Evolutionary conservation across 2,329 filamentous ascomycete genomes (phyloP), one percentile per base, ranked within the genome.

Genomic region (Claviceps cyperi): DNA sequence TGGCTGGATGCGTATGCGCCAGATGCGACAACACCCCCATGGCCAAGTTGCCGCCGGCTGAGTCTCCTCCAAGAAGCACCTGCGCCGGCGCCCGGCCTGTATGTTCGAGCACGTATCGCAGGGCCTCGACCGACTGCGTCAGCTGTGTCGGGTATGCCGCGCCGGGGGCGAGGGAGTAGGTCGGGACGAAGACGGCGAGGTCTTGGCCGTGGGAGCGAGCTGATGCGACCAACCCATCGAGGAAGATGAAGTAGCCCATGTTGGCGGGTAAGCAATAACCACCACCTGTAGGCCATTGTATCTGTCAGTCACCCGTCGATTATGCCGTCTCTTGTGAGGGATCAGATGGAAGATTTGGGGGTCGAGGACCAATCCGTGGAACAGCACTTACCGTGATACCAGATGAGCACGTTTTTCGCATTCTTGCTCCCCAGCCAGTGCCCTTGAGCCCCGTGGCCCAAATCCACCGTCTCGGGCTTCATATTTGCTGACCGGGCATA

Each of bases 231-330:
- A 59, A 46, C 7, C 51, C 40, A 21, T 51, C 49, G 21, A 54
- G 54, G 45, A 57, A 55, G 11, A 48, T 44, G 48, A 58, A 57
- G 43, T 57, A 54, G 43, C 51, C 56, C 17, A 36, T 37, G 43
- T 55, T 57, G 28, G 57, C 55, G 14, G 55, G 54, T 7, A 58
- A 50, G 22, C 55, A 56, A 24, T 54, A 58, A 19, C 57, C 57
- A 41, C 57, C 57, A 36, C 56, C 56, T 58, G 24, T 15, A 17
- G 8, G 9, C 9, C 8, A 13, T 35, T 15, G 5, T 0, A 32
- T 32, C 13, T 17, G 19, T 48, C 36, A 51, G 38, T 46, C n/a
- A 46, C 1, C 28, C 28, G 28, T 32, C 28, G 28, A 32, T 32
- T 32, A 32, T 32, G 28, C 28, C 28, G 1, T 32, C 28, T 11